A percentile compares a stretch with the other conserved stretches of the same genome.
Evolutionary conservation across 148 eudicot species (phyloP).

Genomic region (Rhododendron griersonianum): DNA sequence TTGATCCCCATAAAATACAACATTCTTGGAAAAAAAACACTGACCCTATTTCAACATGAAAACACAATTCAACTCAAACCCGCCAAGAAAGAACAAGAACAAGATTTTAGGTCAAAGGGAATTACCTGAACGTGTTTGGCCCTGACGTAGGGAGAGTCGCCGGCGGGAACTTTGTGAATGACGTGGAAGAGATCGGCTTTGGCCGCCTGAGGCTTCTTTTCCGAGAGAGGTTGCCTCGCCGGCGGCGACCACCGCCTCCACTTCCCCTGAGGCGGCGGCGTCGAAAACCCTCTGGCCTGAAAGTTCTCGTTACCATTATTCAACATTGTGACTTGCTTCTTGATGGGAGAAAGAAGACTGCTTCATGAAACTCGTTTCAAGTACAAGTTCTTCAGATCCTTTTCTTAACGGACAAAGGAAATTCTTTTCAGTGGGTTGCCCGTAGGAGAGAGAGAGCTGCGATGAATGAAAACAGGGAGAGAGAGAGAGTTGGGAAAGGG

Average conservation of each 20-base stretch:
- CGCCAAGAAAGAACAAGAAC: background rate
- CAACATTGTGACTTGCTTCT: constrained; percentile 4
- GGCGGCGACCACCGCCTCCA: constrained; percentile 20
- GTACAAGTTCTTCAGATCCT: background rate
- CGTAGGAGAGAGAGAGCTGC: background rate
- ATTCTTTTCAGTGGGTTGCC: background rate
- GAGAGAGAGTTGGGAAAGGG: background rate
- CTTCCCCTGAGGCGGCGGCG: constrained; percentile 35
- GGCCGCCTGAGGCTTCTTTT: constrained; percentile 23
- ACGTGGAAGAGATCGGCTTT: constrained; percentile 40
- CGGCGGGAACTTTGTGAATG: constrained; percentile 65
- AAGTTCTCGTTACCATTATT: background rate
- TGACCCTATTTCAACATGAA: background rate
- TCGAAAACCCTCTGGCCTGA: constrained; percentile 39
- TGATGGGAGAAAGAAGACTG: background rate
- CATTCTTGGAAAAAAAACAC: background rate
- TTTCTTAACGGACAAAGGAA: background rate
- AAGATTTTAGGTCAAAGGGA: background rate
- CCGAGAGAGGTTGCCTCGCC: constrained; percentile 31
- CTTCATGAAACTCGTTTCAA: background rate
- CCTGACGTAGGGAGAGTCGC: constrained; percentile 74
- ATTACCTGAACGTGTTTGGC: constrained; percentile 83
- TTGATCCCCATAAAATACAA: background rate
- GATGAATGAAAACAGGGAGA: background rate
- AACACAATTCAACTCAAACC: background rate